A percentile compares a stretch with the other conserved stretches of the same genome.
These are phyloP conservation scores for Lipomyces orientalis DNA, from an alignment of 805 yeast species.

Conservation along the genomic window DNA sequence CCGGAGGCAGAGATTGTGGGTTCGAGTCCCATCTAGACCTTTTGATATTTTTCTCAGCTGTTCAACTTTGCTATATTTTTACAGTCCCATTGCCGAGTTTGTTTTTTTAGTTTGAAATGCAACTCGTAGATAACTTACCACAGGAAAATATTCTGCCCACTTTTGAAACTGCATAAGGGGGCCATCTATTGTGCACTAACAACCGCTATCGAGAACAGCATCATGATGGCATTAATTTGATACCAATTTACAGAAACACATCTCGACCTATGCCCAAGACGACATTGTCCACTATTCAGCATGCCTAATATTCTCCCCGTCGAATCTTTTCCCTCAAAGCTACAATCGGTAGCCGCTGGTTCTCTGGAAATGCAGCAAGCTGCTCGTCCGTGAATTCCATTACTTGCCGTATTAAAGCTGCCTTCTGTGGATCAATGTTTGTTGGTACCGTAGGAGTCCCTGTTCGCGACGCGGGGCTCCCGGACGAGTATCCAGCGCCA, in stretches of 20 bases:
- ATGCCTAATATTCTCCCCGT: conserved; percentile 34
- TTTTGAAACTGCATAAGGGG: neutral
- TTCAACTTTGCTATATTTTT: too few relatives aligned
- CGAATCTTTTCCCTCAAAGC: conserved; percentile 38
- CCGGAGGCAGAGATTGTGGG: conserved; percentile 78
- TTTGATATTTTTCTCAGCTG: conserved; percentile 18
- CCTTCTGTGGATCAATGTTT: conserved; percentile 49
- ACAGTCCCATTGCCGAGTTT: neutral
- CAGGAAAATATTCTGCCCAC: neutral
- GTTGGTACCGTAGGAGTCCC: conserved; percentile 16
- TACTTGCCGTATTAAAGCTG: conserved; percentile 59
- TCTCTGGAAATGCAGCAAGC: conserved; percentile 55
- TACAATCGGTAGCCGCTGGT: conserved; percentile 53
- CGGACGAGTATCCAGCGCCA: conserved; percentile 7
- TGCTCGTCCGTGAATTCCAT: conserved; percentile 59
- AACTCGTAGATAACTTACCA: neutral
- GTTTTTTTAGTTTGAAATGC: neutral
- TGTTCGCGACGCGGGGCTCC: neutral
- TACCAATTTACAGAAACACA: too few relatives aligned
- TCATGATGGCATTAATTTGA: too few relatives aligned
- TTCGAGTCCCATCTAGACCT: conserved; percentile 79
- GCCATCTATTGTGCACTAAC: neutral
- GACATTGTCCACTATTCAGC: neutral
- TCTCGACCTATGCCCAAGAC: neutral
- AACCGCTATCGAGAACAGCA: too few relatives aligned